phyloP scores from a whole-genome alignment of 805 yeast species.

The Schizosaccharomyces lindneri region DNA sequence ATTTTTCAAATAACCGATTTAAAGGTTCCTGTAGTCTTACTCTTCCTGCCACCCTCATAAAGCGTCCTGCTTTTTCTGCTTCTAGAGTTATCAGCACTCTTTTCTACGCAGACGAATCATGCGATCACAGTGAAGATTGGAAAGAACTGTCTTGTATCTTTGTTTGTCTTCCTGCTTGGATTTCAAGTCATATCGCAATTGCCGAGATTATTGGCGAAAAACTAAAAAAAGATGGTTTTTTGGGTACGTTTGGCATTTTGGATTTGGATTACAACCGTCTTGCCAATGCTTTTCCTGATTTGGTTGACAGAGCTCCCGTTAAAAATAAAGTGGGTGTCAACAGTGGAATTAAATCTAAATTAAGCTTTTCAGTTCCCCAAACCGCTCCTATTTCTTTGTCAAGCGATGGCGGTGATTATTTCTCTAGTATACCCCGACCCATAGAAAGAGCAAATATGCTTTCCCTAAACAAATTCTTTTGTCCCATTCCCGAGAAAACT shows the following conservation, averaged over 20 bases:
- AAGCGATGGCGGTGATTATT: background rate
- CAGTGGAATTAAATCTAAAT: background rate
- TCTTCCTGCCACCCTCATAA: constrained; percentile 69
- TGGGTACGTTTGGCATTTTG: background rate
- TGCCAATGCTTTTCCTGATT: background rate
- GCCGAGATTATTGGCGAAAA: background rate
- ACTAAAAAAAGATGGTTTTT: constrained; percentile 12
- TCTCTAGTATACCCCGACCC: background rate
- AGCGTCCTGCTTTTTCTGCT: constrained; percentile 34
- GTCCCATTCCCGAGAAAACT: background rate
- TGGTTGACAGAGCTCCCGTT: background rate
- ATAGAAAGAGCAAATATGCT: no score
- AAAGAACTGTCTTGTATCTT: background rate
- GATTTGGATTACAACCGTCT: background rate
- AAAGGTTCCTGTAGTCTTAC: constrained; percentile 46
- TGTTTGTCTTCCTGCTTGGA: background rate
- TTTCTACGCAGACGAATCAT: background rate
- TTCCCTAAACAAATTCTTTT: background rate
- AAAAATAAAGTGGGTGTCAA: background rate
- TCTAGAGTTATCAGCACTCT: background rate
- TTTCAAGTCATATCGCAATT: background rate
- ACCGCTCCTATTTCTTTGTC: background rate
- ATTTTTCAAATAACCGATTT: constrained; percentile 35
- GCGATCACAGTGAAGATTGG: background rate
- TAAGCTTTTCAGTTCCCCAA: background rate